Evolutionary conservation across 1,139 yeast species (phyloP).

Genomic region (Hansenula anomala): DNA sequence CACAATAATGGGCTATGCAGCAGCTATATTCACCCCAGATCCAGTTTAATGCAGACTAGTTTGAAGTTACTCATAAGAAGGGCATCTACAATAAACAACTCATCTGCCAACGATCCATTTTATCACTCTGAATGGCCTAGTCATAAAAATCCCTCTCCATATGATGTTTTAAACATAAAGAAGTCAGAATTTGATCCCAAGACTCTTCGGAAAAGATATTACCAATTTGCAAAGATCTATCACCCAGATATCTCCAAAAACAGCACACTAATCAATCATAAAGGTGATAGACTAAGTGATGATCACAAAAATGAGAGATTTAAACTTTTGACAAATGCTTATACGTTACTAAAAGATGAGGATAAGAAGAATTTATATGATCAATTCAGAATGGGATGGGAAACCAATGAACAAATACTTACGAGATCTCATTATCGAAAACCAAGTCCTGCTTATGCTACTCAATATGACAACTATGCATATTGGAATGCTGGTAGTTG

Average conservation of each 20-base stretch:
- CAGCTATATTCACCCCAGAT: too few relatives aligned
- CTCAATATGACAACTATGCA: constrained; percentile 32
- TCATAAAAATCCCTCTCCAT: constrained; percentile 60
- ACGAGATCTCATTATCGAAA: constrained; percentile 12
- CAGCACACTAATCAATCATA: constrained; percentile 26
- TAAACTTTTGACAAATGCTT: constrained; percentile 68
- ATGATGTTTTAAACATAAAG: constrained; percentile 58
- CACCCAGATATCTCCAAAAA: constrained; percentile 70
- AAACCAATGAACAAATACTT: constrained; percentile 1
- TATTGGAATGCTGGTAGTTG: constrained; percentile 70
- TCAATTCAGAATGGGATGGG: constrained; percentile 37
- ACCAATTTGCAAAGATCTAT: constrained; percentile 67
- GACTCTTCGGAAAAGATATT: constrained; percentile 50
- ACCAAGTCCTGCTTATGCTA: constrained; percentile 6
- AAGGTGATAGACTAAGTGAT: constrained; percentile 28
- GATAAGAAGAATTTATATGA: constrained; percentile 39
- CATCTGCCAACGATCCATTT: constrained; percentile 4
- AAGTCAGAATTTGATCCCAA: constrained; percentile 34
- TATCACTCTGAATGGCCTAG: constrained; percentile 50
- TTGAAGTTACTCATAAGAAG: too few relatives aligned
- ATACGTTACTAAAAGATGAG: constrained; percentile 62
- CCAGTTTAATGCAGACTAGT: too few relatives aligned
- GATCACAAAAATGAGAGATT: constrained; percentile 55
- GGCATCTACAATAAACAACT: neutral
- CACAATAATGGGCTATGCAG: too few relatives aligned